A percentile compares a stretch with the other conserved stretches of the same genome.
Evolutionary conservation across 805 yeast species (phyloP).

Genomic region (Zygotorulaspora chibaensis): DNA sequence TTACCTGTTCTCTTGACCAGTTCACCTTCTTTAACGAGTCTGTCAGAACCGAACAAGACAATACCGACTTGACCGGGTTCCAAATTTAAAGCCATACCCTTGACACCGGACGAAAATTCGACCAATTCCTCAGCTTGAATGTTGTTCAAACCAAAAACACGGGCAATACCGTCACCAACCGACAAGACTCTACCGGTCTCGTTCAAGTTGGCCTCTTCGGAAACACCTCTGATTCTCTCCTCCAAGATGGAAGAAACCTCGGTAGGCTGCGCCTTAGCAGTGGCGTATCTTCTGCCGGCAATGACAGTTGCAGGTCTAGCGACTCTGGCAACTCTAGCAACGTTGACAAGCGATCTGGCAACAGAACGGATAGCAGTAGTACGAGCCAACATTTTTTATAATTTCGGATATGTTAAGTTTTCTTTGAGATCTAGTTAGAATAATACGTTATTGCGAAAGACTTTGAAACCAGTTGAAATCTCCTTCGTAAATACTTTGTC

Average conservation of each 20-base stretch:
- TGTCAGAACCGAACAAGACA: constrained; percentile 98
- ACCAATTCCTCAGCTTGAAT: constrained; percentile 99
- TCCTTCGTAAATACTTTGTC: neutral
- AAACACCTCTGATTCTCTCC: constrained; percentile 98
- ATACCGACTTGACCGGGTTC: constrained; percentile 99
- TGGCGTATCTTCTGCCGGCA: constrained; percentile 80
- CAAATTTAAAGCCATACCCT: constrained; percentile 99
- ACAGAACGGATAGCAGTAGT: constrained; percentile 80
- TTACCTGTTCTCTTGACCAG: constrained; percentile 99
- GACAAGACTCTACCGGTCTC: constrained; percentile 99
- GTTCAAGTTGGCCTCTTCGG: constrained; percentile 94
- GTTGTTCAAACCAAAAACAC: constrained; percentile 99
- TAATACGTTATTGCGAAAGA: neutral
- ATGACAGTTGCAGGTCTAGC: constrained; percentile 67
- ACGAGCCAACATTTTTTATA: constrained; percentile 70
- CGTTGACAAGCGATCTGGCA: constrained; percentile 56
- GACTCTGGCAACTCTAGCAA: constrained; percentile 40
- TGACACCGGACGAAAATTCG: constrained; percentile 98
- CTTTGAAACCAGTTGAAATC: constrained; percentile 2
- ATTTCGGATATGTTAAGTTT: neutral
- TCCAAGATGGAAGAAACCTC: constrained; percentile 98
- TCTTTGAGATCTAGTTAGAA: neutral
- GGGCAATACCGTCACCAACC: constrained; percentile 99
- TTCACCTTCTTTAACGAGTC: constrained; percentile 98
- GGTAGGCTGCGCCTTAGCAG: constrained; percentile 96